Conservation (phyloP, 2,329 filamentous ascomycete species). For the Botrytis porri region DNA sequence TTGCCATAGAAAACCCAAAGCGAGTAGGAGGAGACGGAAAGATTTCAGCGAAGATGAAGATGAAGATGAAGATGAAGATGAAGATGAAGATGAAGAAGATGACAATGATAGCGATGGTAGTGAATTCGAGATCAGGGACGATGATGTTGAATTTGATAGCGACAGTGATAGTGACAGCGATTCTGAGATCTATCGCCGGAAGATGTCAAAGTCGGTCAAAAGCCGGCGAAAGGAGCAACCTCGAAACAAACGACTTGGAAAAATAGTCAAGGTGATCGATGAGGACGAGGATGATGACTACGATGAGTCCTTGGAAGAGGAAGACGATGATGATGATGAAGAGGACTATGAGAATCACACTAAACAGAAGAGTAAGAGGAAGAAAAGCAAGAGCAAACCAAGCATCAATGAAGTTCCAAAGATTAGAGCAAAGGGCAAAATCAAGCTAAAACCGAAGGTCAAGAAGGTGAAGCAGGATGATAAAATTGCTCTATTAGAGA, state of each 20-base stretch:
- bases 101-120: constrained; percentile 4
- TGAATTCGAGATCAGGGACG: not conserved
- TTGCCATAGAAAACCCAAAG: not conserved
- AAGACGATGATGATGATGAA: not conserved
- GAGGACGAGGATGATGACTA: not conserved
- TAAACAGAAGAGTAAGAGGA: not conserved
- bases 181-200: not conserved
- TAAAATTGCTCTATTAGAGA: constrained; percentile 1
- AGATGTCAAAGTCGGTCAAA: not conserved
- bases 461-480: constrained; percentile 7
- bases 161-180: not conserved
- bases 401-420: not conserved
- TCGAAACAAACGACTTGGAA: not conserved
- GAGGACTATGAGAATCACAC: not conserved
- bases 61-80: not conserved
- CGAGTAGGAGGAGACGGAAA: not conserved
- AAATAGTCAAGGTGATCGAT: not conserved
- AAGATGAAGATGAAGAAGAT: not conserved
- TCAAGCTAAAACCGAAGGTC: not conserved
- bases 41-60: not conserved
- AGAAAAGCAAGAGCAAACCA: not conserved
- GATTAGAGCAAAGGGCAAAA: not conserved
- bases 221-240: not conserved
- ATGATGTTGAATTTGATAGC: not conserved
- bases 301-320: not conserved